Conservation (phyloP, 768 basidiomycete genomes). For the Punctularia strigosozonata region DNA sequence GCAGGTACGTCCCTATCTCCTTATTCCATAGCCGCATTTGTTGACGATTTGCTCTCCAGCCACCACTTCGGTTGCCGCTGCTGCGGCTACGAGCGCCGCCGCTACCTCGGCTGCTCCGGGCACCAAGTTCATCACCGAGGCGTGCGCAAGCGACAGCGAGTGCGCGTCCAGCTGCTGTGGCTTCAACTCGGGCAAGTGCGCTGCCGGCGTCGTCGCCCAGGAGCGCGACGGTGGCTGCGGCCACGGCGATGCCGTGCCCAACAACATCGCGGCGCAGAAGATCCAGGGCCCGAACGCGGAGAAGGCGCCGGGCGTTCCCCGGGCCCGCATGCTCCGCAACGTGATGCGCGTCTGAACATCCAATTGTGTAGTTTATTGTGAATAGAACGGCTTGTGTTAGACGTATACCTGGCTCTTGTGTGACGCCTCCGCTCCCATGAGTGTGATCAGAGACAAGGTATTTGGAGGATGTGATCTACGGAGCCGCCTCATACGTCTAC, state of each 20-base stretch:
- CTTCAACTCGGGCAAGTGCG: slow-evolving; percentile 13
- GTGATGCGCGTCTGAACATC: too few relatives aligned
- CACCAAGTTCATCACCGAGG: slow-evolving; percentile 11
- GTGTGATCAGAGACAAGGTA: too few relatives aligned
- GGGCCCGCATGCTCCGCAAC: too few relatives aligned
- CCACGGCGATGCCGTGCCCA: slow-evolving; percentile 8
- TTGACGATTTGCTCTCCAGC: not conserved
- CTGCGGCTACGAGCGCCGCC: slow-evolving; percentile 2
- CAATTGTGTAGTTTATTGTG: too few relatives aligned
- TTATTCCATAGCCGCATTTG: not conserved
- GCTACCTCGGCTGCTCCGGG: slow-evolving; percentile 5
- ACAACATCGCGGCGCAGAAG: slow-evolving; percentile 10
- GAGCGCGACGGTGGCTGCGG: slow-evolving; percentile 13
- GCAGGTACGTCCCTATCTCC: not conserved
- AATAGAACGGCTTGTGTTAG: too few relatives aligned
- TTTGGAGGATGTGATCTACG: too few relatives aligned
- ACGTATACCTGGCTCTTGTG: too few relatives aligned
- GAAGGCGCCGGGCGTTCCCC: slow-evolving; percentile 1
- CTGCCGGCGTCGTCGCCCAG: slow-evolving; percentile 12
- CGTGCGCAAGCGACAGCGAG: slow-evolving; percentile 10
- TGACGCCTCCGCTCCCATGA: too few relatives aligned
- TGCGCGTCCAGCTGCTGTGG: slow-evolving; percentile 13
- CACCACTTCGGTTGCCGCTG: not conserved
- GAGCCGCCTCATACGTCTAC: too few relatives aligned
- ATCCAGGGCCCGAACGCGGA: slow-evolving; percentile 5